A percentile compares a stretch with the other conserved stretches of the same genome.
phyloP scores from a whole-genome alignment of 2,329 filamentous ascomycete genomes.

The Neofusicoccum laricinum region DNA sequence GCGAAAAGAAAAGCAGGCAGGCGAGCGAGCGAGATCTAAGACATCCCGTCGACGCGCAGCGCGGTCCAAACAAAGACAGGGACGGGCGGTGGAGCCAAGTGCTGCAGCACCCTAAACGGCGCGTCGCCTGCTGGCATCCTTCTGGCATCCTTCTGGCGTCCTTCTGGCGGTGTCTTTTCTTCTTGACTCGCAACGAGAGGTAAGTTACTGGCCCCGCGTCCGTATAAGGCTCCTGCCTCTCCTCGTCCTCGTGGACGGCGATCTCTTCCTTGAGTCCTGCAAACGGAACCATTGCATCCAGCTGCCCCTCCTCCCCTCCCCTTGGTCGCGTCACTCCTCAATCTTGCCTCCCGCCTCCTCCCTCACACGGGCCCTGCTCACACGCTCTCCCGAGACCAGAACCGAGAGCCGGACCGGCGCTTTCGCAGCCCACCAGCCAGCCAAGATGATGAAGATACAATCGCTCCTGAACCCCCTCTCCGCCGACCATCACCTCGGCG shows the following conservation, averaged over 20 bases:
- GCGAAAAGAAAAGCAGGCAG: not conserved
- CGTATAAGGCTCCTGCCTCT: constrained; percentile 6
- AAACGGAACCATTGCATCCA: not conserved
- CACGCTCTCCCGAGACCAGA: not conserved
- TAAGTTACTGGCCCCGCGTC: not conserved
- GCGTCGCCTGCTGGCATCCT: not conserved
- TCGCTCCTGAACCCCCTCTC: constrained; percentile 39
- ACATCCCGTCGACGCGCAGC: not conserved
- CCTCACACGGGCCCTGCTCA: not conserved
- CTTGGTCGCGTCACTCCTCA: not conserved
- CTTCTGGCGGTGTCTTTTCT: too few relatives aligned
- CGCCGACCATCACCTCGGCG: constrained; percentile 18
- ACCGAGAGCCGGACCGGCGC: not conserved
- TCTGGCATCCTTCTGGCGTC: not conserved
- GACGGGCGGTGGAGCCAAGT: not conserved
- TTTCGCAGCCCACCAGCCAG: not conserved
- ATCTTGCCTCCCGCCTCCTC: not conserved
- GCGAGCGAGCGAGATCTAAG: constrained; percentile 6
- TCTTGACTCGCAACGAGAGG: not conserved
- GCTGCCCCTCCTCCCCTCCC: too few relatives aligned
- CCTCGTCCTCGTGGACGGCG: not conserved
- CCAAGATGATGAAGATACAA: constrained; percentile 38
- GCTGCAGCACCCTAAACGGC: constrained; percentile 11
- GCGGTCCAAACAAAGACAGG: constrained; percentile 11
- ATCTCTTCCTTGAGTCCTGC: not conserved